These are phyloP conservation scores for Sungouiella thailandica DNA, from an alignment of 805 yeast genomes.

Conservation along the genomic window DNA sequence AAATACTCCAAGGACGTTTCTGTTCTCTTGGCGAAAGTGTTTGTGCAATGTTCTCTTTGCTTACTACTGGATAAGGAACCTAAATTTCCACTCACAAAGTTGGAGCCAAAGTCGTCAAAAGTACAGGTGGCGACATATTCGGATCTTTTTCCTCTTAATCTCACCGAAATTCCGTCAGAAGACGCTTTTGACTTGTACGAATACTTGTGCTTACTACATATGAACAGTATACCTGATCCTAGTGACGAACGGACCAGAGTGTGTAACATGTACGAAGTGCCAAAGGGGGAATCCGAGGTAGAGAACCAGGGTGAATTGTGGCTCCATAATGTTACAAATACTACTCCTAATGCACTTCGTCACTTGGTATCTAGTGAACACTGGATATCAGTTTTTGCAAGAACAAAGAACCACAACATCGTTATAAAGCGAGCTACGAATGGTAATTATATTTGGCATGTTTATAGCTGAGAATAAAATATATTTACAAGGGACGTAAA, in stretches of 20 bases:
- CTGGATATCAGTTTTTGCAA: conserved; percentile 1
- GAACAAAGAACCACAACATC: not conserved
- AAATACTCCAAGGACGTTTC: conserved; percentile 9
- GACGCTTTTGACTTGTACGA: conserved; percentile 9
- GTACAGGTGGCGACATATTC: conserved; percentile 1
- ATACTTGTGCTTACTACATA: conserved; percentile 10
- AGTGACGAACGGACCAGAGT: conserved; percentile 8
- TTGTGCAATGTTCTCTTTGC: conserved; percentile 3
- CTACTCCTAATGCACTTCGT: not conserved
- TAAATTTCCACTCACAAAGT: not conserved
- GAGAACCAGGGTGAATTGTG: not conserved
- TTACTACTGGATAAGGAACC: conserved; percentile 2
- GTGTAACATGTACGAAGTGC: conserved; percentile 8
- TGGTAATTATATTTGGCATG: not conserved
- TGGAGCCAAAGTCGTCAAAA: not conserved
- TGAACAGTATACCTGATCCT: conserved; percentile 10
- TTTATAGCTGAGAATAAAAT: not conserved
- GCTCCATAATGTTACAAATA: not conserved
- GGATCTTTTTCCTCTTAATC: conserved; percentile 1
- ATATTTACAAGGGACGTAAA: not conserved
- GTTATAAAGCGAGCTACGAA: not conserved
- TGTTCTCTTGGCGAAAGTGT: conserved; percentile 5
- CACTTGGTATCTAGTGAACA: not conserved
- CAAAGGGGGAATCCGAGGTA: not conserved
- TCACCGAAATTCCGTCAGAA: not conserved